These are phyloP conservation scores for Mallotus japonicus DNA, from an alignment of 441 rosid species.

Conservation along the genomic window DNA sequence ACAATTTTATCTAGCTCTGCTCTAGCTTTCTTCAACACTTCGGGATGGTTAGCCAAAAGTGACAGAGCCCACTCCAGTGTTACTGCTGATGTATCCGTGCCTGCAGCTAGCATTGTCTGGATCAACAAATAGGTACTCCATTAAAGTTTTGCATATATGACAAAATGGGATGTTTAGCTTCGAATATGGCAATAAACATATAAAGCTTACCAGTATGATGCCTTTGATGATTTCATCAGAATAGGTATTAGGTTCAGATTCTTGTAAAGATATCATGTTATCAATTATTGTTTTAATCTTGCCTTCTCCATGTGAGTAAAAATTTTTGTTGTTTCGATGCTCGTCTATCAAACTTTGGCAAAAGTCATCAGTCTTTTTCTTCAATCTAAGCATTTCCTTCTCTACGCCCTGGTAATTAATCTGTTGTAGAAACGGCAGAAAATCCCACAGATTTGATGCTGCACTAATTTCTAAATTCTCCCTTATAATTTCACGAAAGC, in stretches of 20 bases:
- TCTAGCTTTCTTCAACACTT: conserved; percentile 7
- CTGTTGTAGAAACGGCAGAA: conserved; percentile 19
- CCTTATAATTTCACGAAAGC: not conserved
- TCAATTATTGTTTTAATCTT: conserved; percentile 21
- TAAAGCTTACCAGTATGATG: conserved; percentile 12
- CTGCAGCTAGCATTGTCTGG: conserved; percentile 24
- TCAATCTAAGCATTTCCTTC: conserved; percentile 9
- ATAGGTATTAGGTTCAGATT: conserved; percentile 26
- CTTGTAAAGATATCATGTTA: conserved; percentile 20
- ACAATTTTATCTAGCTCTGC: conserved; percentile 27
- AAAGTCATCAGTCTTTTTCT: conserved; percentile 4
- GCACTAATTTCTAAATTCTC: not conserved
- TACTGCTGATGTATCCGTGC: conserved; percentile 27
- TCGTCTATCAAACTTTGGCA: conserved; percentile 22
- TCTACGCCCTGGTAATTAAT: conserved; percentile 3
- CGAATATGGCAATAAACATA: too few species aligned
- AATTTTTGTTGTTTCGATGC: conserved; percentile 6
- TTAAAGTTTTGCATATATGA: too few species aligned
- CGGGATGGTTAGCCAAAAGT: conserved; percentile 29
- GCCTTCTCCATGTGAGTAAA: not conserved
- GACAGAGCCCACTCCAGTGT: conserved; percentile 36
- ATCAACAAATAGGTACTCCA: not conserved
- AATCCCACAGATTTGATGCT: not conserved
- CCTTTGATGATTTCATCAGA: conserved; percentile 25
- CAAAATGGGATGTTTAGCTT: too few species aligned